Base-by-base conservation (phyloP, 768 basidiomycete genomes). In the Galerina marginata region DNA sequence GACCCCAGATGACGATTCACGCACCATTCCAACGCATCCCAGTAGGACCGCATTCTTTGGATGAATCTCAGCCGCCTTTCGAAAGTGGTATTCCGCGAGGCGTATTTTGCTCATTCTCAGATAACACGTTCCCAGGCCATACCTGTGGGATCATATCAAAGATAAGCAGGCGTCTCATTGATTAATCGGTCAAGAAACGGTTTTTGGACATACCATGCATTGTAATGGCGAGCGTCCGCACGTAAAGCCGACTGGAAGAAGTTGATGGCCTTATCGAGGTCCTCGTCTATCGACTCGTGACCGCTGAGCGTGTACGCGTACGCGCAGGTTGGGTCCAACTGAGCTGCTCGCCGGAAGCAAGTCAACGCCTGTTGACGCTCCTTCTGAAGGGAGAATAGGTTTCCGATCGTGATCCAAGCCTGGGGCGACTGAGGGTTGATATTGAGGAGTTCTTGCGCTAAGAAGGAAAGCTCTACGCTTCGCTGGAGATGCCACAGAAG, bases 41-140 rank as follows among this genome's bases (percentile, higher is more conserved):
- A 96, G 79, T 62, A 99, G 81, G n/a, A 99, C 95, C 12, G 95
- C 95, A 74, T 97, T 99, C 66, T 89, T 86, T 42, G 95, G 93
- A 74, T 98, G 95, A 73, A 99, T 95, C 67, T 92, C 88, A 38
- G 90, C 83, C 3, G 97, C 96, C 72, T 90, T 91, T 67, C 92
- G 86, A 80, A 93, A 99, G 77, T 99, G 96, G 78, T 96, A 98
- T 73, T 99, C 95, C 45, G 97, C 97, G 53, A 96, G 81, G 46
- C 92, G 88, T 59, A 93, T 79, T 79, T 96, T 98, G 75, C 92
- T 95, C 85, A 91, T 93, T 68, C 94, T 86, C 73, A 96, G 82
- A 81, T 98, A 99, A 71, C 95, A 98, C 38, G 93, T 93, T 62
- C 97, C 97, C 67, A 99, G 81, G n/a, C 97, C 97, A 75, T 99